A percentile compares a stretch with the other conserved stretches of the same genome.
These are phyloP conservation scores for Pythium folliculosum DNA, from an alignment of 352 stramenopile species.

Conservation along the genomic window DNA sequence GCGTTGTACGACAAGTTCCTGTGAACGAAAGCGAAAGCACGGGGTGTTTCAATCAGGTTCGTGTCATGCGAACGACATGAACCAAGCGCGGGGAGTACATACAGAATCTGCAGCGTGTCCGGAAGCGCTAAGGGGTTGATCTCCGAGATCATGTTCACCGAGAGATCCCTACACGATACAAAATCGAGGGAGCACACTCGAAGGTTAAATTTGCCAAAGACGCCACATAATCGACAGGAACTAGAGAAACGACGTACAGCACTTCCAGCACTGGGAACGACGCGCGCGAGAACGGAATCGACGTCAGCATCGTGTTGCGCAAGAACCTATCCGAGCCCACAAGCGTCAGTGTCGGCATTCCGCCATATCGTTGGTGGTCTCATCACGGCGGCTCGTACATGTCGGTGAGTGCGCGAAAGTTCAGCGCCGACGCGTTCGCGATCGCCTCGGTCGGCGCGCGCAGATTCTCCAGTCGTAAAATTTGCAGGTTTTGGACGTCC, in stretches of 20 bases:
- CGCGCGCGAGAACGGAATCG: constrained; percentile 11
- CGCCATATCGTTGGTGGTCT: background rate
- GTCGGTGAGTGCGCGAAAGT: background rate
- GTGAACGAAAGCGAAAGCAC: background rate
- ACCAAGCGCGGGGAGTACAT: background rate
- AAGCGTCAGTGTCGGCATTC: background rate
- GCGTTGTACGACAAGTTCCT: constrained; percentile 12
- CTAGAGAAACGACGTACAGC: constrained; percentile 7
- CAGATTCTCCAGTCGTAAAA: constrained; percentile 15
- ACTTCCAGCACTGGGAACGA: constrained; percentile 4
- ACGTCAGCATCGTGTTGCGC: constrained; percentile 22
- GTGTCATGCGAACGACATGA: background rate
- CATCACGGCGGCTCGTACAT: background rate
- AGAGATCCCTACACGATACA: constrained; percentile 11
- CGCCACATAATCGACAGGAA: too few relatives aligned
- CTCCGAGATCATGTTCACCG: constrained; percentile 7
- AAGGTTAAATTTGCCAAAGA: background rate
- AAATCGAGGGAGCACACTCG: background rate
- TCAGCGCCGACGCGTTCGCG: background rate
- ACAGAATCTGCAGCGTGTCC: constrained; percentile 3
- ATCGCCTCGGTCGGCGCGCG: background rate
- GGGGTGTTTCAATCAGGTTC: too few relatives aligned
- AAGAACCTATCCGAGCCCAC: constrained; percentile 9
- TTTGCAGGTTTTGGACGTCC: background rate
- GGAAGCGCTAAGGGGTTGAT: background rate